Evolutionary conservation across 805 yeast species (phyloP), one percentile per base, ranked within the genome.

Genomic region (Saccharomycopsis babjevae): DNA sequence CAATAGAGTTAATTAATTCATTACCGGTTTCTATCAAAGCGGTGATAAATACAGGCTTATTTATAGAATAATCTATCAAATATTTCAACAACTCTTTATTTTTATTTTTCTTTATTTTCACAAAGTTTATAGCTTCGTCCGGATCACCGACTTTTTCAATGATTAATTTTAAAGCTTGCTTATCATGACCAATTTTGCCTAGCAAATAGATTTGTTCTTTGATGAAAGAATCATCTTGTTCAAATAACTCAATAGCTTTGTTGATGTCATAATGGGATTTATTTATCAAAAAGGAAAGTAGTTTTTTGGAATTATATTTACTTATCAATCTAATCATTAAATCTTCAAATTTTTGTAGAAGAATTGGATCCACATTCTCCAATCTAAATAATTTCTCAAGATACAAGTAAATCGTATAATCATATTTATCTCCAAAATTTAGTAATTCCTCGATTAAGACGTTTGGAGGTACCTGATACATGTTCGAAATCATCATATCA

Each of bases 51-150:
- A 77, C 77, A 0, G 97, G 94, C 65, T 83, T 83, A 46, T 79
- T 77, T 74, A 85, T 78, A 22, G 96, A 84, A 69, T 84, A 83
- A 22, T 82, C 84, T 11, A 93, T 73, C 63, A 93, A 76, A 55
- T 84, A 83, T 50, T 83, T 83, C 96, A 97, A 91, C 11, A 90
- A 74, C n/a, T 89, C 96, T 25, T 76, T 71, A 66, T 90, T 96
- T 57, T 84, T 83, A 62, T 82, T 78, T 56, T 79, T 82, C 32
- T 60, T 62, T n/a, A 50, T 42, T 57, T 77, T 79, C 0, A 92
- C 94, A 77, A 91, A 94, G 18, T 78, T 79, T 28, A 94, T 87
- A 0, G 98, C 98, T 65, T 81, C 77, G 50, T 80, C 79, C 0
- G 97, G 93, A 69, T 93, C 94, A 59, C 85, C 79, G 58, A 92